Evolutionary conservation across 140 eudicot species (phyloP).

Genomic region (Cichorium intybus): DNA sequence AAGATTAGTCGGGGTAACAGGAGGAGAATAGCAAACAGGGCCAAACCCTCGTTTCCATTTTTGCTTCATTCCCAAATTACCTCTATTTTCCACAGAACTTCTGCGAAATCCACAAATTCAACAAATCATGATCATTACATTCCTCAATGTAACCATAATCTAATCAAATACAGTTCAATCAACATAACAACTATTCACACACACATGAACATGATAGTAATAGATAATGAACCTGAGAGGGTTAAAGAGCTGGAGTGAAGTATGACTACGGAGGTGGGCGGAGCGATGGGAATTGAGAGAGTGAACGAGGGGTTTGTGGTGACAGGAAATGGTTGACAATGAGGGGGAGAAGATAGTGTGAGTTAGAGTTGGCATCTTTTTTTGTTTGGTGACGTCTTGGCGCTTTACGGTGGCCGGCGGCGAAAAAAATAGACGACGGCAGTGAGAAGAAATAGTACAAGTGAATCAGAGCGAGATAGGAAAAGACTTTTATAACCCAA

Average conservation of each 20-base stretch:
- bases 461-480: neutral
- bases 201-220: neutral
- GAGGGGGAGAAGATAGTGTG: constrained; percentile 24
- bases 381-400: neutral
- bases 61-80: constrained; percentile 25
- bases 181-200: neutral
- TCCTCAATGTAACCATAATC: neutral
- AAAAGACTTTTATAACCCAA: neutral
- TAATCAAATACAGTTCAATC: neutral
- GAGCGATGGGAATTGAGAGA: constrained; percentile 26
- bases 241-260: constrained; percentile 27
- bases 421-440: neutral
- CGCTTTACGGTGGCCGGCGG: constrained; percentile 19
- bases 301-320: constrained; percentile 12
- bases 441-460: neutral
- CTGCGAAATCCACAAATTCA: constrained; percentile 32
- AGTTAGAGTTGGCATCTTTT: constrained; percentile 33
- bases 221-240: constrained; percentile 43
- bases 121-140: neutral
- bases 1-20: constrained; percentile 51
- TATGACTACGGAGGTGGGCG: constrained; percentile 23
- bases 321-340: constrained; percentile 10
- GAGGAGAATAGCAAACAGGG: constrained; percentile 54
- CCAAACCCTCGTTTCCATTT: constrained; percentile 34
- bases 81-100: constrained; percentile 19